Evolutionary conservation across 164 flowering plant species (phyloP), one percentile per base, ranked within the genome.

Genomic region (Aristolochia fimbriata): DNA sequence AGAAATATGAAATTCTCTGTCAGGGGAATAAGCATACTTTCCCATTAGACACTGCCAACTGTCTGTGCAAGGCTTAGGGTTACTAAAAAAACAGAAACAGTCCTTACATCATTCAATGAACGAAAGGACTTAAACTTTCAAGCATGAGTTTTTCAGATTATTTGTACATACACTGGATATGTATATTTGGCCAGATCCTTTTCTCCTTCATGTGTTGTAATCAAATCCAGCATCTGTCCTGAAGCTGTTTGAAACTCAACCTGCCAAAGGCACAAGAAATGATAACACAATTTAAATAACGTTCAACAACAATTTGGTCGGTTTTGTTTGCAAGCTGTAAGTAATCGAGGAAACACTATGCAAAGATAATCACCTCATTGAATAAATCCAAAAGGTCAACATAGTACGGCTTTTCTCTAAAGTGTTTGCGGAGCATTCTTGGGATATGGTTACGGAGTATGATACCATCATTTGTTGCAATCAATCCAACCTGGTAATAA

Each of bases 141-240:
- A 33, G 25, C 15, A 33, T 15, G 57, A 22, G 10, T 25, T 25
- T 53, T 24, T 45, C 24, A 53, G 24, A 7, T 53, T 54, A 25
- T 55, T 51, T 43, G 22, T 41, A 78, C 96, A 84, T 70, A 92
- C 98, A 82, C 73, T 57, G 87, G 61, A 74, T 87, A 63, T 37
- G 81, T 73, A 74, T 93, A 93, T 62, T 86, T 86, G 10, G 91
- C 76, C 43, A 93, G 72, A 74, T 93, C 97, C 73, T 87, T 84
- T 65, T 83, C 87, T 70, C 98, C 98, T 70, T 82, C 94, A 60
- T 83, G 69, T 0, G 98, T 87, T 15, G 98, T 90, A 51, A 90
- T 93, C 73, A 90, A 74, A 83, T 93, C 98, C 61, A 93, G 80
- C 98, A 90, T 90, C 76, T 93, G 97, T 56, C 98, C 98, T 7